These are phyloP conservation scores for Clavispora vitiphila DNA, from an alignment of 805 yeast species.

Conservation along the genomic window DNA sequence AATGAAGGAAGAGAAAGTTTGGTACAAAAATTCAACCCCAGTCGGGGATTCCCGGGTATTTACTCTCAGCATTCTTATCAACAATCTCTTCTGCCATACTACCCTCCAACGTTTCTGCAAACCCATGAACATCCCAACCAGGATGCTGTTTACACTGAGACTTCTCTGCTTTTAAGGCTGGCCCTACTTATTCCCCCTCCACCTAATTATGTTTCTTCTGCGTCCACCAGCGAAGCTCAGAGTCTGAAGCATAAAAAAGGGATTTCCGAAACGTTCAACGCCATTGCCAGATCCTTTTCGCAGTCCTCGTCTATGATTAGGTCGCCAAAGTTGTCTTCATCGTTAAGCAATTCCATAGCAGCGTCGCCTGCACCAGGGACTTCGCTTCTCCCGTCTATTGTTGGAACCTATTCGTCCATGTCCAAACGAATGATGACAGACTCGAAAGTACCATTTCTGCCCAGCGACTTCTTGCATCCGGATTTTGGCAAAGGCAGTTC, in stretches of 20 bases:
- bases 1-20: background rate
- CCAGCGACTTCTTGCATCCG: conserved; percentile 33
- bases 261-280: conserved; percentile 16
- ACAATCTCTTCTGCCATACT: background rate
- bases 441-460: conserved; percentile 35
- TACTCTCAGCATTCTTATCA: background rate
- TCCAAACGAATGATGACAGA: conserved; percentile 32
- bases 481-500: conserved; percentile 2
- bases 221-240: conserved; percentile 3
- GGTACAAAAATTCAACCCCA: background rate
- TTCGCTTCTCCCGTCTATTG: conserved; percentile 35
- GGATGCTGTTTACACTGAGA: background rate
- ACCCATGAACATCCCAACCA: background rate
- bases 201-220: conserved; percentile 14
- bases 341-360: conserved; percentile 12
- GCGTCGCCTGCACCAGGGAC: conserved; percentile 18
- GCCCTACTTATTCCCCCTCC: conserved; percentile 12
- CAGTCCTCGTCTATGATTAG: conserved; percentile 8
- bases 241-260: conserved; percentile 5
- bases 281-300: conserved; percentile 14
- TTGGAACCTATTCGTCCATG: conserved; percentile 35
- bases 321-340: conserved; percentile 7
- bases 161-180: conserved; percentile 6
- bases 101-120: background rate
- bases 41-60: background rate